Evolutionary conservation across 2,329 filamentous ascomycete species (phyloP), one percentile per base, ranked within the genome.

Genomic region (Colletotrichum sp.): DNA sequence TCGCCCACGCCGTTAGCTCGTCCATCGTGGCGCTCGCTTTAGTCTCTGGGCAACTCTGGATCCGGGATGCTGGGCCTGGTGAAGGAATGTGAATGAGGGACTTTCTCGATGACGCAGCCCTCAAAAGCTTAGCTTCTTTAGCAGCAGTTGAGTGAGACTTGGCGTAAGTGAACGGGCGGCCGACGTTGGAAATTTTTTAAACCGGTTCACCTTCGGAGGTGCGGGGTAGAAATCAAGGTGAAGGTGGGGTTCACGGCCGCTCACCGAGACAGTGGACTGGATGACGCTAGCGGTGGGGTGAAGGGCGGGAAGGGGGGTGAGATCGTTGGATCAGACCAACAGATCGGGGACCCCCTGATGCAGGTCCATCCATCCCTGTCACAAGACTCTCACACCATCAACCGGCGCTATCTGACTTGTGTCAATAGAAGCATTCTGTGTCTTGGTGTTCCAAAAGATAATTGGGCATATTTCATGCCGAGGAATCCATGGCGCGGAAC

Each of bases 1-100:
- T 80, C 6, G 87, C 87, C 91, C 91, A 93, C 7, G 80, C 74
- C n/a, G 89, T 76, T 7, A 92, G 87, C 32, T 70, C 66, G 16
- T 77, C 74, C 74, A 76, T 76, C 13, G 34, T 43, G 63, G 60
- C 28, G 68, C 59, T 28, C 39, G 2, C 8, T 18, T 14, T 36
- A 26, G 66, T 36, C 13, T 32, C 24, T n/a, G 59, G 26, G 34
- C 9, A 21, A 16, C n/a, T 9, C 61, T 16, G 66, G 9, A 30
- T 26, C 43, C 18, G 32, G 60, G 24, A 6, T 39, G 26, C 43
- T 18, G 30, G 10, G 21, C n/a, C 12, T 16, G 3, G 69, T 34
- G 30, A 65, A 71, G 69, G 61, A 55, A 72, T 43, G 24, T 14
- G 9, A 39, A 43, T 43, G 66, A n/a, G 18, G n/a, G 57, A 12